phyloP scores from a whole-genome alignment of 345 rosid genomes.

The Bruguiera parviflora region DNA sequence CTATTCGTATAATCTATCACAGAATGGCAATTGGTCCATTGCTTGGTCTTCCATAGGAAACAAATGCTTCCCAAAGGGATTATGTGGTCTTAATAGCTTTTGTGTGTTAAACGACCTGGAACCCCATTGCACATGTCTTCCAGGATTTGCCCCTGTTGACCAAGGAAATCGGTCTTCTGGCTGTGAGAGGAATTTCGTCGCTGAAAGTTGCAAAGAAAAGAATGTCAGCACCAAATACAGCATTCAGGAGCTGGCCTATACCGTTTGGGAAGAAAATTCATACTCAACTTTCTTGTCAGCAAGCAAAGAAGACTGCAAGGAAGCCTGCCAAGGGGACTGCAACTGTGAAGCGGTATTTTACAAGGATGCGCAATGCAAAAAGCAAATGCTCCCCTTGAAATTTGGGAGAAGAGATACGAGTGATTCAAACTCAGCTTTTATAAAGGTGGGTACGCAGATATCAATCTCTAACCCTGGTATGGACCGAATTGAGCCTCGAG shows the following conservation, averaged over 20 bases:
- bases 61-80: slow-evolving; percentile 14
- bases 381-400: slow-evolving; percentile 31
- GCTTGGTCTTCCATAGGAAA: slow-evolving; percentile 4
- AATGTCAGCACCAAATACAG: not conserved
- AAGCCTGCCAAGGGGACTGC: slow-evolving; percentile 26
- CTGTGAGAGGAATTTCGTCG: slow-evolving; percentile 20
- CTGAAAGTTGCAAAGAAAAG: slow-evolving; percentile 9
- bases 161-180: slow-evolving; percentile 17
- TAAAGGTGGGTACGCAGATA: slow-evolving; percentile 14
- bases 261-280: slow-evolving; percentile 15
- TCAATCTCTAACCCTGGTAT: not conserved
- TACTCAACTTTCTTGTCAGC: not conserved
- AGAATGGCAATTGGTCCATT: slow-evolving; percentile 1
- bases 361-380: not conserved
- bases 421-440: slow-evolving; percentile 8
- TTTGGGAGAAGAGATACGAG: not conserved
- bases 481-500: not conserved
- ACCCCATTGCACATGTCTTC: slow-evolving; percentile 18
- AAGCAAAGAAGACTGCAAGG: slow-evolving; percentile 8
- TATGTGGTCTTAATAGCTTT: slow-evolving; percentile 27
- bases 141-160: slow-evolving; percentile 15
- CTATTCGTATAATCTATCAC: slow-evolving; percentile 5
- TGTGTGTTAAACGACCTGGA: slow-evolving; percentile 12
- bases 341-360: slow-evolving; percentile 34
- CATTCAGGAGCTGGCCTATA: slow-evolving; percentile 8